Evolutionary conservation across 176 grass and related monocot species (phyloP).

Genomic region (Juncus effusus): DNA sequence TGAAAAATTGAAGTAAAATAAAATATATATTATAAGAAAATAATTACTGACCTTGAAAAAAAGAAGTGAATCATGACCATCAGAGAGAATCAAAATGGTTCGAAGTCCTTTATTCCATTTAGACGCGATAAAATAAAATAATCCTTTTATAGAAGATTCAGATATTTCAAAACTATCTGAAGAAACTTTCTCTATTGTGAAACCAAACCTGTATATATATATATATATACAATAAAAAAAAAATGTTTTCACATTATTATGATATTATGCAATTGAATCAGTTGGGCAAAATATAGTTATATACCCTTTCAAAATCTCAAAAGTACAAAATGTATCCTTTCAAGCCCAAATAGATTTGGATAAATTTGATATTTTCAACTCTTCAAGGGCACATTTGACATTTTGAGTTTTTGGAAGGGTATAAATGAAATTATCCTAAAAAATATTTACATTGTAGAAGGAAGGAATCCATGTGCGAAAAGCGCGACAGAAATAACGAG

Average conservation of each 20-base stretch:
- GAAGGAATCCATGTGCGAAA: conserved; percentile 76
- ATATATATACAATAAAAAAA: neutral
- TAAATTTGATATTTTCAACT: conserved; percentile 3
- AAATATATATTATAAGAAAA: conserved; percentile 23
- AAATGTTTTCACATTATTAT: conserved; percentile 23
- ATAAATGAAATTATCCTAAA: conserved; percentile 4
- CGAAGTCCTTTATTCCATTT: conserved; percentile 67
- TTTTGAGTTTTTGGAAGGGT: conserved; percentile 5
- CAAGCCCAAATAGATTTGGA: conserved; percentile 1
- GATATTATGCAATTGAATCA: conserved; percentile 1
- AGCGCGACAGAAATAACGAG: conserved; percentile 65
- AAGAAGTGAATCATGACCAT: conserved; percentile 67
- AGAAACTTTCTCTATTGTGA: conserved; percentile 63
- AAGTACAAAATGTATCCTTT: neutral
- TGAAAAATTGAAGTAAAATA: conserved; percentile 17
- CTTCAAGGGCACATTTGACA: conserved; percentile 11
- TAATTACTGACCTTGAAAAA: conserved; percentile 68
- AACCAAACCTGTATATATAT: conserved; percentile 56
- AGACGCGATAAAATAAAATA: conserved; percentile 44
- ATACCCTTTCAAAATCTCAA: conserved; percentile 15
- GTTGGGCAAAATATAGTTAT: conserved; percentile 4
- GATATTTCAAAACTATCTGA: conserved; percentile 70
- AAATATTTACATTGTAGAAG: conserved; percentile 45
- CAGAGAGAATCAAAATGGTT: conserved; percentile 57
- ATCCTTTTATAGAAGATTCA: conserved; percentile 36